A percentile compares a stretch with the other conserved stretches of the same genome.
These are phyloP conservation scores for Lactifluus hygrophoroides DNA, from an alignment of 768 basidiomycete genomes.

Conservation along the genomic window DNA sequence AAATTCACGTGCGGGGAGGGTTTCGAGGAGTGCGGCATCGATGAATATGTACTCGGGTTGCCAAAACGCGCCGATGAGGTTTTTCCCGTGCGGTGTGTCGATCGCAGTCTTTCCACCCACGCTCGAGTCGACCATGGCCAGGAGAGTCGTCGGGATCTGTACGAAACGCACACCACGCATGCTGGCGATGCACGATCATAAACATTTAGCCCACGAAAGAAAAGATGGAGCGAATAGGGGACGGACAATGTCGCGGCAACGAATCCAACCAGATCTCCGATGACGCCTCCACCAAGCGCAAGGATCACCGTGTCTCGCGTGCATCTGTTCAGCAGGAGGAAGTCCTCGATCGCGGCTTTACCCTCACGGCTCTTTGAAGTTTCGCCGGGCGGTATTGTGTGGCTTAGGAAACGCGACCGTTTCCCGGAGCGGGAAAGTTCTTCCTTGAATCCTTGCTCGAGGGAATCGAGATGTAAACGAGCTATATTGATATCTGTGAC, in stretches of 20 bases:
- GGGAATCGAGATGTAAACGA: slow-evolving; percentile 59
- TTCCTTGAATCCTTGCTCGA: slow-evolving; percentile 55
- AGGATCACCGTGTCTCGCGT: slow-evolving; percentile 90
- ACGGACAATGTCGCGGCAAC: slow-evolving; percentile 95
- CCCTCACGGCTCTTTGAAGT: slow-evolving; percentile 85
- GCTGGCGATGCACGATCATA: slow-evolving; percentile 35
- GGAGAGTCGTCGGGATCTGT: slow-evolving; percentile 92
- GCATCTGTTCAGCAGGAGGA: slow-evolving; percentile 76
- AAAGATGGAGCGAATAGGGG: not conserved
- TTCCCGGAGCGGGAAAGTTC: slow-evolving; percentile 27
- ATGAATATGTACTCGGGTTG: slow-evolving; percentile 97
- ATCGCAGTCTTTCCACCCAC: slow-evolving; percentile 99
- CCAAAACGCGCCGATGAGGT: slow-evolving; percentile 97
- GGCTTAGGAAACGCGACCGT: slow-evolving; percentile 58
- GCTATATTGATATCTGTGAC: slow-evolving; percentile 91
- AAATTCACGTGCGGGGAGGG: slow-evolving; percentile 85
- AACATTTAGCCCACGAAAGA: not conserved
- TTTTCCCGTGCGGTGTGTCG: slow-evolving; percentile 96
- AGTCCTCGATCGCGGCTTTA: slow-evolving; percentile 93
- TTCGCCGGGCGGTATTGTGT: slow-evolving; percentile 85
- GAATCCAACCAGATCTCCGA: slow-evolving; percentile 94
- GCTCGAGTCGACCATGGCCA: slow-evolving; percentile 98
- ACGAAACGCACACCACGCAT: slow-evolving; percentile 96
- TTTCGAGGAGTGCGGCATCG: slow-evolving; percentile 92
- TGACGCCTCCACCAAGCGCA: slow-evolving; percentile 93